Percentiles rank a stretch among this genome's conserved stretches.
These are phyloP conservation scores for Podospora australis DNA, from an alignment of 495 filamentous ascomycete species.

Conservation along the genomic window DNA sequence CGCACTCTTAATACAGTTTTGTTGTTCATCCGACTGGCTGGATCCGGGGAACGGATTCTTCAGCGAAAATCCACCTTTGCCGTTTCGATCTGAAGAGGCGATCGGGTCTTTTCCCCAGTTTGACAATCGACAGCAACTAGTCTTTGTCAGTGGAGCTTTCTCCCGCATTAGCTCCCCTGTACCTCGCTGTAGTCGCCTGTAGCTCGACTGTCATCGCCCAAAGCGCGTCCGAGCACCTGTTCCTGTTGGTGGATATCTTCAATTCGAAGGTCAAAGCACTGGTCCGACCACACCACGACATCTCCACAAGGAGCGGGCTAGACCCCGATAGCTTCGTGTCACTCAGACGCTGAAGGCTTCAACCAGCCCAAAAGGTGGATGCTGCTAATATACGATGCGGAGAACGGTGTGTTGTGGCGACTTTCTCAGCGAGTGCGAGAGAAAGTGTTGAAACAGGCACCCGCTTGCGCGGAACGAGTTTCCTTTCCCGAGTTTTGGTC, in stretches of 20 bases:
- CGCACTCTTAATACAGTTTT: background rate
- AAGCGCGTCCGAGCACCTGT: conserved; percentile 3
- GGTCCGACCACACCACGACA: background rate
- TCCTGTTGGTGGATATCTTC: background rate
- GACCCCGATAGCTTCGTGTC: background rate
- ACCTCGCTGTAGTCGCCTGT: background rate
- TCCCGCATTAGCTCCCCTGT: background rate
- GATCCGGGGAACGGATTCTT: background rate
- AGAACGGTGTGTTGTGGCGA: too few relatives aligned
- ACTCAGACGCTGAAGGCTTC: background rate
- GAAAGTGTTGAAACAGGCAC: too few relatives aligned
- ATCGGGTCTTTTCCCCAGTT: background rate
- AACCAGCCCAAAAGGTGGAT: background rate
- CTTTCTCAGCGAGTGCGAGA: too few relatives aligned
- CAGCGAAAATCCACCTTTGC: background rate
- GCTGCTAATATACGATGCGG: too few relatives aligned
- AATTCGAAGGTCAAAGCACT: background rate
- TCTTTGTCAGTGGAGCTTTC: background rate
- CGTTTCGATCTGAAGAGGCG: background rate
- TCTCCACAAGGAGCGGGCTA: background rate
- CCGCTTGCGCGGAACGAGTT: too few relatives aligned
- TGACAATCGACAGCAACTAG: background rate
- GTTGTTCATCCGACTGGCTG: background rate
- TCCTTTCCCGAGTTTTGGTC: too few relatives aligned
- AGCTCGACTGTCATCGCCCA: background rate